Percentiles rank a stretch among this genome's conserved stretches.
Evolutionary conservation across 2,329 filamentous ascomycete genomes (phyloP).

Genomic region (Sarocladium brachiariae): DNA sequence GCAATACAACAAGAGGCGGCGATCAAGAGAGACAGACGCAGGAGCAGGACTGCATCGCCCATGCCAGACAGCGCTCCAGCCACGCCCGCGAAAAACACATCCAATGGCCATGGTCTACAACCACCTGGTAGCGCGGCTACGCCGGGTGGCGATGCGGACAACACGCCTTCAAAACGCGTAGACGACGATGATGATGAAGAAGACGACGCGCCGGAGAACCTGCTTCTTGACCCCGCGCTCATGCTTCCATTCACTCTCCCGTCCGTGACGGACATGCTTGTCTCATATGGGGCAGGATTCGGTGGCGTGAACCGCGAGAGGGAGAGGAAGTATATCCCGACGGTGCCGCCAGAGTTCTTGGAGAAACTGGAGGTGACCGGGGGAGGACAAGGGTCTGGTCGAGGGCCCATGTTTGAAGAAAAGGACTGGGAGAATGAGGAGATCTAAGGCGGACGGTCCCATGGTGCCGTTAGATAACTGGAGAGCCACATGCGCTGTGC

Average conservation of each 20-base stretch:
- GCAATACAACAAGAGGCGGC: conserved; percentile 71
- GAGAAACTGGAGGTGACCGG: conserved; percentile 68
- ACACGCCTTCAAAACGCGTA: conserved; percentile 14
- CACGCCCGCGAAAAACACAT: conserved; percentile 35
- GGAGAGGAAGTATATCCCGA: conserved; percentile 92
- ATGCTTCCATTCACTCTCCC: conserved; percentile 95
- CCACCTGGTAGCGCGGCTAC: conserved; percentile 36
- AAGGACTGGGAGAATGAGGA: conserved; percentile 64
- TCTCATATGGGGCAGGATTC: conserved; percentile 91
- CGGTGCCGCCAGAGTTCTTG: conserved; percentile 87
- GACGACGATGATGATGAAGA: conserved; percentile 47
- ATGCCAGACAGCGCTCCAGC: conserved; percentile 33
- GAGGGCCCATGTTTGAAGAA: conserved; percentile 52
- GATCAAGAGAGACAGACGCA: conserved; percentile 47
- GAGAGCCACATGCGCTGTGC: no score
- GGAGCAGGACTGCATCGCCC: conserved; percentile 40
- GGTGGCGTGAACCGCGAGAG: conserved; percentile 87
- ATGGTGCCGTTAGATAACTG: no score
- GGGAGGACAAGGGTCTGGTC: conserved; percentile 25
- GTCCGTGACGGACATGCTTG: conserved; percentile 93
- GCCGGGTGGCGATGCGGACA: conserved; percentile 20
- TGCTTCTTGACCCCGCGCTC: conserved; percentile 81
- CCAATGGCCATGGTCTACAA: conserved; percentile 37
- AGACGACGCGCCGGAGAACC: conserved; percentile 63
- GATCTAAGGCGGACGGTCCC: conserved; percentile 27